These are phyloP conservation scores for Penicillium paneum DNA, from an alignment of 2,329 filamentous ascomycete genomes.

Conservation along the genomic window DNA sequence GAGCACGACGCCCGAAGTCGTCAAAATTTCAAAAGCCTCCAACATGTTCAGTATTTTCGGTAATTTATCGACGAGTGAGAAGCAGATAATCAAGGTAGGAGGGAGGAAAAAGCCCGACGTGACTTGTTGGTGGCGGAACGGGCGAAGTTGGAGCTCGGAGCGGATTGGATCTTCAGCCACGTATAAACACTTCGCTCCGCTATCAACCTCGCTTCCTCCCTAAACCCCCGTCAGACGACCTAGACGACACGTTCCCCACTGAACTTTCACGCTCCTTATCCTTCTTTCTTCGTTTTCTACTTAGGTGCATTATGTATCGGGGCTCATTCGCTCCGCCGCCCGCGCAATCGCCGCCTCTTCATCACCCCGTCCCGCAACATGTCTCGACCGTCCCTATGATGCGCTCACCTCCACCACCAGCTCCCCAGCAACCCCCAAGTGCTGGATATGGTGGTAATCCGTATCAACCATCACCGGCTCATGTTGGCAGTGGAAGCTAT, in stretches of 20 bases:
- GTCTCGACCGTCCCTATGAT: slow-evolving; percentile 97
- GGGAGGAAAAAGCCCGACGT: slow-evolving; percentile 22
- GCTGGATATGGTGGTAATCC: slow-evolving; percentile 49
- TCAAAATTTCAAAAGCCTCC: slow-evolving; percentile 94
- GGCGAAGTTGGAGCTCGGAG: slow-evolving; percentile 23
- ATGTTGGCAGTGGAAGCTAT: slow-evolving; percentile 42
- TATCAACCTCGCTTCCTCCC: slow-evolving; percentile 8
- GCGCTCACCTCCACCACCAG: slow-evolving; percentile 80
- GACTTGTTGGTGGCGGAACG: slow-evolving; percentile 24
- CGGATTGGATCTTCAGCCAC: slow-evolving; percentile 33
- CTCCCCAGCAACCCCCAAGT: slow-evolving; percentile 66
- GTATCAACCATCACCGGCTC: slow-evolving; percentile 46
- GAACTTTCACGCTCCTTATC: slow-evolving; percentile 7
- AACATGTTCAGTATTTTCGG: slow-evolving; percentile 60
- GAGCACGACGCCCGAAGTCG: slow-evolving; percentile 91
- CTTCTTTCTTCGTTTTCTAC: slow-evolving; percentile 6
- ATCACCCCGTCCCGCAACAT: slow-evolving; percentile 96
- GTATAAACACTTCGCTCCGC: slow-evolving; percentile 29
- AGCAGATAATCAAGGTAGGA: slow-evolving; percentile 11
- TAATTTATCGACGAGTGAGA: neutral
- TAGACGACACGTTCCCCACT: slow-evolving; percentile 4
- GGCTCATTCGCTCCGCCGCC: slow-evolving; percentile 72
- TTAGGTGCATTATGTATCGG: slow-evolving; percentile 68
- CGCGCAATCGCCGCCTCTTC: slow-evolving; percentile 80
- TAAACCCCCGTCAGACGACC: slow-evolving; percentile 7